Percentiles rank a stretch among this genome's conserved stretches.
Evolutionary conservation across 192 early-diverging fungal genomes (phyloP).

Genomic region (Diversispora eburnea): DNA sequence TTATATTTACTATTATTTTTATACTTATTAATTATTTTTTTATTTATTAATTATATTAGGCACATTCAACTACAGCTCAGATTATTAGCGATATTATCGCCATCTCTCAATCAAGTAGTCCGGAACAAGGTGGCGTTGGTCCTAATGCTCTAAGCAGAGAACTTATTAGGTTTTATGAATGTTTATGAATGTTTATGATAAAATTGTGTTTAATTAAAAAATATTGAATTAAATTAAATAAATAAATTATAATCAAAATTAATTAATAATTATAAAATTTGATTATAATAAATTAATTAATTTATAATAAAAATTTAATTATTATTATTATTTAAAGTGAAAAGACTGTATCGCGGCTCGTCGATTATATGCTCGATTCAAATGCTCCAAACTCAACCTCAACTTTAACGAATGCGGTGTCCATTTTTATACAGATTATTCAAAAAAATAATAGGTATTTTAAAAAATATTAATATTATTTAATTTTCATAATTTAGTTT

Average conservation of each 20-base stretch:
- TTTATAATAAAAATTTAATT: not conserved
- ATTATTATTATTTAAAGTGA: constrained; percentile 50
- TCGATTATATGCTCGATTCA: constrained; percentile 83
- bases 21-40: not conserved
- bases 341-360: constrained; percentile 70
- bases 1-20: not conserved
- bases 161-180: constrained; percentile 41
- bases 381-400: constrained; percentile 77
- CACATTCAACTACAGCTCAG: constrained; percentile 77
- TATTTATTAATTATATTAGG: constrained; percentile 31
- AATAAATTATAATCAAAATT: too few relatives aligned
- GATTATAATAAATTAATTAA: too few relatives aligned
- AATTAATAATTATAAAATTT: too few relatives aligned
- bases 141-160: constrained; percentile 63
- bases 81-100: constrained; percentile 81
- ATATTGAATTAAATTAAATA: too few relatives aligned
- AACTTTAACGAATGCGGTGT: constrained; percentile 89
- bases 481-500: not conserved
- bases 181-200: too few relatives aligned
- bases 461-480: not conserved
- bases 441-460: constrained; percentile 88
- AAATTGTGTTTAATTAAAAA: too few relatives aligned
- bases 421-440: constrained; percentile 97
- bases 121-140: constrained; percentile 60
- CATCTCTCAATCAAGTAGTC: constrained; percentile 69